Base-by-base conservation (phyloP, 441 rosid species). In the Hura crepitans region DNA sequence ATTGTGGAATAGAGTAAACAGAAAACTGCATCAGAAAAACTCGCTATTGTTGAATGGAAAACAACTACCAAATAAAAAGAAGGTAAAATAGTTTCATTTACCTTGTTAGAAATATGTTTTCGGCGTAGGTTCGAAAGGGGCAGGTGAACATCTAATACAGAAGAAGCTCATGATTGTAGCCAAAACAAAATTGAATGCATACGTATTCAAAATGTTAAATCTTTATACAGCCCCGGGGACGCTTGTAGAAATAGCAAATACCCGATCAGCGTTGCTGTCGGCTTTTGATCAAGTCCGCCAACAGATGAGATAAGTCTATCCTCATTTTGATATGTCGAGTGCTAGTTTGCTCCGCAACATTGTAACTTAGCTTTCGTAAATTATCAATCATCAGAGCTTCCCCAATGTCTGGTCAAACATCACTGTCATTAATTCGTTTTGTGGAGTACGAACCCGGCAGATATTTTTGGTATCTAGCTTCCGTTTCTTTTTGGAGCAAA, bases 241-340 rank as follows among this genome's bases (percentile, higher is more conserved):
- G 49, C 82, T 92, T 7, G 92, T 91, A 58, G 93, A 89, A 78
- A 82, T 91, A 75, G 98, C 96, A 65, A 95, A 92, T 72, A 55
- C 68, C 60, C 91, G 87, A n/a, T 78, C 93, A 31, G 70, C 81
- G 2, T 81, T 92, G 81, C 78, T 87, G 37, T 80, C 87, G 65
- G 75, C 87, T 33, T 86, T 74, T 75, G 83, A 86, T 69, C 74
- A 51, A 73, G 79, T 53, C 74, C 23, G 76, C 50, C 50, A 66
- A 74, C 71, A 60, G 66, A 70, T 37, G 55, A 71, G 54, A 68
- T 71, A 54, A 42, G 23, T 28, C 14, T 10, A 11, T 47, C 31
- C 12, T 31, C 31, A 33, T 3, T 66, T 22, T 11, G 56, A 42
- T 9, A 42, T 42, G 14, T 0, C 46, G 14, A 42, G 13, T 9